Evolutionary conservation across 768 basidiomycete genomes (phyloP).

Genomic region (Leccinum incarnatum): DNA sequence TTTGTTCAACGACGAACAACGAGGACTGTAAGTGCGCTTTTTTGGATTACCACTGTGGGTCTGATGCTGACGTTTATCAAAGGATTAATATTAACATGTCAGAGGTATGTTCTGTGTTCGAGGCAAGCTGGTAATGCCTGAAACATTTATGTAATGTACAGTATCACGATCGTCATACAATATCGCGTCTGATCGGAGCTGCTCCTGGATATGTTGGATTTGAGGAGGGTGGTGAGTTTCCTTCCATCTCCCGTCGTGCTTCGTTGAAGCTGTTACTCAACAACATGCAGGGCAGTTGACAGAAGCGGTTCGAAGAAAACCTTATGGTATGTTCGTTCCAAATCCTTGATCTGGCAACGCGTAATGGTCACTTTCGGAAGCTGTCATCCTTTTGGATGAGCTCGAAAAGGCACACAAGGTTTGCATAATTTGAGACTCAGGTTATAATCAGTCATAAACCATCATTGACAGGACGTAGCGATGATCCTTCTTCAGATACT

Average conservation of each 20-base stretch:
- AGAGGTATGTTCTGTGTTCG: constrained; percentile 42
- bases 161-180: constrained; percentile 31
- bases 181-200: constrained; percentile 87
- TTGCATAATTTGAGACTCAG: neutral
- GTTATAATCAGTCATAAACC: neutral
- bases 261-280: neutral
- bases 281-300: constrained; percentile 49
- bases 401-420: constrained; percentile 83
- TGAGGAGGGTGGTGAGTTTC: constrained; percentile 60
- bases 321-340: constrained; percentile 41
- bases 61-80: constrained; percentile 1
- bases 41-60: neutral
- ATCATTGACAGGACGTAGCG: constrained; percentile 62
- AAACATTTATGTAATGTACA: no score
- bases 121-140: no score
- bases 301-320: constrained; percentile 61
- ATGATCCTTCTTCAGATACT: constrained; percentile 90
- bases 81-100: constrained; percentile 95
- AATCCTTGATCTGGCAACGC: neutral
- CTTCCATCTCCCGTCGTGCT: neutral
- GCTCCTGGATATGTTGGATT: constrained; percentile 80
- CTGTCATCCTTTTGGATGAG: constrained; percentile 66
- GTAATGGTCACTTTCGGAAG: constrained; percentile 23
- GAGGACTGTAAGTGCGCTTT: constrained; percentile 64
- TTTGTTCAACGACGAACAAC: constrained; percentile 85